A percentile compares a stretch with the other conserved stretches of the same genome.
These are phyloP conservation scores for Colletotrichum gloeosporioides DNA, from an alignment of 2,329 filamentous ascomycete species.

Conservation along the genomic window DNA sequence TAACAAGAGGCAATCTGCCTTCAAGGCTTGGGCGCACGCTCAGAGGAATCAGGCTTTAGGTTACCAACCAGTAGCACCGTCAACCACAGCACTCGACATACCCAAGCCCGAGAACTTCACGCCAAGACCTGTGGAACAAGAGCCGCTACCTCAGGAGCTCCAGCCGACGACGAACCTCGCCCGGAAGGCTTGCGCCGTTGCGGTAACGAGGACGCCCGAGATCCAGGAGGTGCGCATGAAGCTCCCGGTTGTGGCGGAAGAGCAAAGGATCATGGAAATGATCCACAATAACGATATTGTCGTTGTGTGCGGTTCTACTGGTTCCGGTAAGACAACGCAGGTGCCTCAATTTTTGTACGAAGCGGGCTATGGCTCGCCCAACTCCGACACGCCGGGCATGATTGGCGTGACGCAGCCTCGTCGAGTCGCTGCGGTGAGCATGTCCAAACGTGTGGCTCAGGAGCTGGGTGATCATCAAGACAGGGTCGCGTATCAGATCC, in stretches of 20 bases:
- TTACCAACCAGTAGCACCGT: conserved; percentile 53
- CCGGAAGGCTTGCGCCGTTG: conserved; percentile 78
- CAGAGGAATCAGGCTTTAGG: conserved; percentile 86
- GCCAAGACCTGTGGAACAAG: conserved; percentile 71
- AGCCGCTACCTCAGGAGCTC: conserved; percentile 72
- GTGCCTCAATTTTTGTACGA: conserved; percentile 96
- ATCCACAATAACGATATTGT: conserved; percentile 91
- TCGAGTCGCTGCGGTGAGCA: conserved; percentile 93
- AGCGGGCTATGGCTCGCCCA: conserved; percentile 82
- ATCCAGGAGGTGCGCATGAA: conserved; percentile 81
- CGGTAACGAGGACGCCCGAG: conserved; percentile 71
- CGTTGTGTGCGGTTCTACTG: conserved; percentile 92
- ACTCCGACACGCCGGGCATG: conserved; percentile 84
- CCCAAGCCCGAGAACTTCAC: conserved; percentile 67
- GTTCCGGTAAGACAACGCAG: conserved; percentile 97
- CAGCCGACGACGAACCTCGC: conserved; percentile 63
- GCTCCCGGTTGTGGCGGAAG: conserved; percentile 90
- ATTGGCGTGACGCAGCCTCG: conserved; percentile 95
- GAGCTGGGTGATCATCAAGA: conserved; percentile 82
- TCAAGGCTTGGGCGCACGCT: conserved; percentile 91
- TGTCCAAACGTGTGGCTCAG: conserved; percentile 88
- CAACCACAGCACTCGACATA: conserved; percentile 51
- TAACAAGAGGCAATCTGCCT: conserved; percentile 64
- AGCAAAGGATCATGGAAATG: conserved; percentile 98
- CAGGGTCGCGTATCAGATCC: conserved; percentile 89